Evolutionary conservation across 2,329 filamentous ascomycete species (phyloP).

Genomic region (Fusarium cicatricum): DNA sequence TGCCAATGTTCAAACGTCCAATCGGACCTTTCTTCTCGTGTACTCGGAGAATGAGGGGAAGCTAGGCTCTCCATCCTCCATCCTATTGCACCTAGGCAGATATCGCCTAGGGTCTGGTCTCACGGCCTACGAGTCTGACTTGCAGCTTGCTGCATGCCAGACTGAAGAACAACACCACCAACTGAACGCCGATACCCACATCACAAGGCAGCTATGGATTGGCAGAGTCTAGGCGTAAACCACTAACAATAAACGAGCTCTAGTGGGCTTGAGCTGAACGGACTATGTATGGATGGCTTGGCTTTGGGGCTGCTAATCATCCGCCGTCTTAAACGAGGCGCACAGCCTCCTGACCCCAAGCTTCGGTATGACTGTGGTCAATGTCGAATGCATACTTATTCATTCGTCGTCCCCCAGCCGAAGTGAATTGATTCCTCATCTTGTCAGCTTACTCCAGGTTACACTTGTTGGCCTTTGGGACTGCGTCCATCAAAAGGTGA

Average conservation of each 20-base stretch:
- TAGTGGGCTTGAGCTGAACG: background rate
- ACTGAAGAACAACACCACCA: background rate
- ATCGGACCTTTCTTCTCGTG: conserved; percentile 6
- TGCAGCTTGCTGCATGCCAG: background rate
- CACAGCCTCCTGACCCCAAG: background rate
- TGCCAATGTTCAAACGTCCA: background rate
- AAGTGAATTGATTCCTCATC: background rate
- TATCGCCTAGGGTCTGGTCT: no score
- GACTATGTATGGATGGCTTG: background rate
- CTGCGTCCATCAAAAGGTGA: background rate
- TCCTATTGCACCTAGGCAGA: conserved; percentile 10
- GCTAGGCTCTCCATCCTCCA: background rate
- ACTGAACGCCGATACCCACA: background rate
- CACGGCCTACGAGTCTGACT: background rate
- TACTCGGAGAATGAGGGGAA: background rate
- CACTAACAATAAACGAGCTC: background rate
- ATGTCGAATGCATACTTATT: conserved; percentile 5
- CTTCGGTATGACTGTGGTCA: background rate
- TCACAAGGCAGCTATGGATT: background rate
- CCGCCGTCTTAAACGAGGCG: conserved; percentile 5
- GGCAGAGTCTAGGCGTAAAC: background rate
- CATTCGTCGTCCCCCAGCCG: background rate
- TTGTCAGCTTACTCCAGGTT: conserved; percentile 4
- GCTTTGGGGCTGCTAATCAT: background rate
- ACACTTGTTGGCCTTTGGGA: background rate